These are phyloP conservation scores for Pseudopyrenochaeta lycopersici DNA, from an alignment of 2,329 filamentous ascomycete species.

Conservation along the genomic window DNA sequence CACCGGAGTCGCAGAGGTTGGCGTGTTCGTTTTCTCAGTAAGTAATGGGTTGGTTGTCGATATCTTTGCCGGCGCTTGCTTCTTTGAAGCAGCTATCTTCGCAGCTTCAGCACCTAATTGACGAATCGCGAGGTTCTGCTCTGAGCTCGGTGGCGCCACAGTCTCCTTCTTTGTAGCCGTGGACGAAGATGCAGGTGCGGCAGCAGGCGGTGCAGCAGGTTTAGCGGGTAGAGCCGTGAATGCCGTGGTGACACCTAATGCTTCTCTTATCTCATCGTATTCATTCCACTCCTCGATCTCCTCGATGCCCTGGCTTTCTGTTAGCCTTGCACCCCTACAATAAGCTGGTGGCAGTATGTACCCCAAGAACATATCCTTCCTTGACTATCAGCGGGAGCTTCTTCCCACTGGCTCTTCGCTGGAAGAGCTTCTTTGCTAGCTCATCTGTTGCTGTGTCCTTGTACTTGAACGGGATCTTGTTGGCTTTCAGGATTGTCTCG, in stretches of 20 bases:
- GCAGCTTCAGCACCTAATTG: constrained; percentile 49
- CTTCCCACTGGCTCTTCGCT: constrained; percentile 81
- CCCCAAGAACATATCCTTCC: constrained; percentile 65
- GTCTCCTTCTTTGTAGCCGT: constrained; percentile 37
- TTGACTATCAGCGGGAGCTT: constrained; percentile 92
- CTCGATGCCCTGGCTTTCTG: constrained; percentile 75
- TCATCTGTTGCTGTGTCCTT: constrained; percentile 92
- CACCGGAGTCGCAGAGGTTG: constrained; percentile 32
- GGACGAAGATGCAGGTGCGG: constrained; percentile 11
- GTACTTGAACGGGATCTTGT: constrained; percentile 92
- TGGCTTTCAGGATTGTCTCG: constrained; percentile 94
- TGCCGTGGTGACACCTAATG: constrained; percentile 65
- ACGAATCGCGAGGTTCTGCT: constrained; percentile 48
- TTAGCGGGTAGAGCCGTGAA: constrained; percentile 46
- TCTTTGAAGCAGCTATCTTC: constrained; percentile 47
- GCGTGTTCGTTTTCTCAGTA: constrained; percentile 43
- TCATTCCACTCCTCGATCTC: constrained; percentile 99
- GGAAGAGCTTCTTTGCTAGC: constrained; percentile 87
- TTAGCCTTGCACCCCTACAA: constrained; percentile 5
- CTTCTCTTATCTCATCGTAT: constrained; percentile 91
- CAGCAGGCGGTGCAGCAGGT: constrained; percentile 16
- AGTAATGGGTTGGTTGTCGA: constrained; percentile 47
- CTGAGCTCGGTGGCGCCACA: constrained; percentile 25
- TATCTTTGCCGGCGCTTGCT: constrained; percentile 40
- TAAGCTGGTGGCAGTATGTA: not conserved